These are phyloP conservation scores for Solanum medicagineum DNA, from an alignment of 257 asterid genomes.

Conservation along the genomic window DNA sequence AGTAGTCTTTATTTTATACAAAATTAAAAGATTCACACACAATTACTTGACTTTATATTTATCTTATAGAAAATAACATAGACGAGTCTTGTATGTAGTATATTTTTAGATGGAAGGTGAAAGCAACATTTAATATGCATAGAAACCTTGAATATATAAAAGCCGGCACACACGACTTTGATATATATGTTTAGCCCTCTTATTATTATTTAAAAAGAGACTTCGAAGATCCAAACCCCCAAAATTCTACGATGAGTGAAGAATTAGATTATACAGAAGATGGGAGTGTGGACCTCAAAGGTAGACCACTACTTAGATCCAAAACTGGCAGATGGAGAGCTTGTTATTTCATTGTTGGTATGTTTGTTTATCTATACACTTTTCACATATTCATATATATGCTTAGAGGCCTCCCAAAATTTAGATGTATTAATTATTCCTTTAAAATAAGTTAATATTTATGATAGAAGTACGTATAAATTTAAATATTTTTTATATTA, in stretches of 20 bases:
- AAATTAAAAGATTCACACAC: too few species aligned
- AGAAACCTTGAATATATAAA: not conserved
- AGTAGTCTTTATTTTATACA: too few species aligned
- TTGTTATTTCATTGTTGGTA: conserved; percentile 66
- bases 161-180: not conserved
- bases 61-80: too few species aligned
- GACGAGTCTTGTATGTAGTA: too few species aligned
- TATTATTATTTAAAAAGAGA: not conserved
- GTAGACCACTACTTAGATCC: conserved; percentile 46
- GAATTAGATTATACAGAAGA: conserved; percentile 43
- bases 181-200: not conserved
- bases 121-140: not conserved
- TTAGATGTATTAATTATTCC: not conserved
- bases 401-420: too few species aligned
- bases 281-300: conserved; percentile 56
- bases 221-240: not conserved
- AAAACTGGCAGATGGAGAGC: conserved; percentile 67
- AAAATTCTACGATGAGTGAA: not conserved
- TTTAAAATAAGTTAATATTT: too few species aligned
- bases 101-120: not conserved
- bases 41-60: too few species aligned
- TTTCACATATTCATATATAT: too few species aligned
- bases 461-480: not conserved
- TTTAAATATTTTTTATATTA: too few species aligned
- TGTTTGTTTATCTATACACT: not conserved